These are phyloP conservation scores for Diaporthe capsici DNA, from an alignment of 2,329 filamentous ascomycete genomes.

Conservation along the genomic window DNA sequence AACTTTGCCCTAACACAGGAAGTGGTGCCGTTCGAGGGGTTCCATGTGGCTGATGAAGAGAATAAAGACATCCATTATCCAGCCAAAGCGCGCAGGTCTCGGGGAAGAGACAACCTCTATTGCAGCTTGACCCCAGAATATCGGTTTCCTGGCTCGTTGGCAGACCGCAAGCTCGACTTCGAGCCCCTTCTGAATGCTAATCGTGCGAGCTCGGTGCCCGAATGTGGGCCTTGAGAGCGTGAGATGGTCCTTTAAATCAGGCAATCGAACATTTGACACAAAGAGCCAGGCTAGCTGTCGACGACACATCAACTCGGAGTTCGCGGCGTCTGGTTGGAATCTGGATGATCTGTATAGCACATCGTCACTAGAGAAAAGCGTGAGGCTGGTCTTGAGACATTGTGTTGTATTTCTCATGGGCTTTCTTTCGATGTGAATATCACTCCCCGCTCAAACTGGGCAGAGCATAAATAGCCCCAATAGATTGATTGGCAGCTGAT, in stretches of 20 bases:
- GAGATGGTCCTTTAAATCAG: background rate
- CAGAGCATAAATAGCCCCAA: background rate
- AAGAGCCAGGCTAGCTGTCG: background rate
- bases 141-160: background rate
- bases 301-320: background rate
- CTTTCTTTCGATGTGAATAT: background rate
- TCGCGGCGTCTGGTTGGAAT: too few species aligned
- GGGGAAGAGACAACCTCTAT: background rate
- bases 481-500: background rate
- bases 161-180: background rate
- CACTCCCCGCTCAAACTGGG: background rate
- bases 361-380: background rate
- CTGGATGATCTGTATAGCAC: background rate
- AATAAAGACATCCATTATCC: background rate
- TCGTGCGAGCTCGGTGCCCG: background rate
- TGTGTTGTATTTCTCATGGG: background rate
- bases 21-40: background rate
- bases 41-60: background rate
- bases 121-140: background rate
- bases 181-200: background rate
- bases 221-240: background rate
- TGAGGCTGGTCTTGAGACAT: too few species aligned
- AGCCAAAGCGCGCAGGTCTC: background rate
- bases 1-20: background rate
- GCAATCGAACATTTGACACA: background rate